Evolutionary conservation across 306 rosid genomes (phyloP).

Genomic region (Quercus berberidifolia): DNA sequence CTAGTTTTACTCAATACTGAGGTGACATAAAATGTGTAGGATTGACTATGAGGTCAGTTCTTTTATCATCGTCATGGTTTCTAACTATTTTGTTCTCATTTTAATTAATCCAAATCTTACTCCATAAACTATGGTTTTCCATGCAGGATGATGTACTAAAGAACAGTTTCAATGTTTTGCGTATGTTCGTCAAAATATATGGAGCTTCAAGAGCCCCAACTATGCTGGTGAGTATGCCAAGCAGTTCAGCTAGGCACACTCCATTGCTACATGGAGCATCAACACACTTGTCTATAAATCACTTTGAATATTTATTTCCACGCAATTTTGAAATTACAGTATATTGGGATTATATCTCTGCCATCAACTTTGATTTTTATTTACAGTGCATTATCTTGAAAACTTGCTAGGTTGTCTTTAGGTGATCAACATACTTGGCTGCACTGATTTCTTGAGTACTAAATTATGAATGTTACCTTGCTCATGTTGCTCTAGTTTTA

Average conservation of each 20-base stretch:
- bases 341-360: neutral
- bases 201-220: slow-evolving; percentile 76
- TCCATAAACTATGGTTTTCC: neutral
- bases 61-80: neutral
- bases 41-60: slow-evolving; percentile 88
- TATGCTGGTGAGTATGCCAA: slow-evolving; percentile 58
- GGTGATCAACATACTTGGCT: neutral
- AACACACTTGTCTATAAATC: neutral
- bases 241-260: neutral
- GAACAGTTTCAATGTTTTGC: slow-evolving; percentile 74
- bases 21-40: slow-evolving; percentile 47
- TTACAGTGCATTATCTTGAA: neutral
- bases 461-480: neutral
- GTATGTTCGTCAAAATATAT: slow-evolving; percentile 74
- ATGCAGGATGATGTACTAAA: slow-evolving; percentile 84
- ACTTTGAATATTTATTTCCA: neutral
- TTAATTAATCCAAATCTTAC: neutral
- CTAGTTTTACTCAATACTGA: slow-evolving; percentile 31
- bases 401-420: neutral
- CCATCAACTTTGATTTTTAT: neutral
- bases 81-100: neutral
- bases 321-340: neutral
- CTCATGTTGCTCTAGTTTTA: no score
- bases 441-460: neutral
- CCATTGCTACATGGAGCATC: neutral